These are phyloP conservation scores for Quaeritorhiza haematococci DNA, from an alignment of 371 early-diverging fungal genomes.

Conservation along the genomic window DNA sequence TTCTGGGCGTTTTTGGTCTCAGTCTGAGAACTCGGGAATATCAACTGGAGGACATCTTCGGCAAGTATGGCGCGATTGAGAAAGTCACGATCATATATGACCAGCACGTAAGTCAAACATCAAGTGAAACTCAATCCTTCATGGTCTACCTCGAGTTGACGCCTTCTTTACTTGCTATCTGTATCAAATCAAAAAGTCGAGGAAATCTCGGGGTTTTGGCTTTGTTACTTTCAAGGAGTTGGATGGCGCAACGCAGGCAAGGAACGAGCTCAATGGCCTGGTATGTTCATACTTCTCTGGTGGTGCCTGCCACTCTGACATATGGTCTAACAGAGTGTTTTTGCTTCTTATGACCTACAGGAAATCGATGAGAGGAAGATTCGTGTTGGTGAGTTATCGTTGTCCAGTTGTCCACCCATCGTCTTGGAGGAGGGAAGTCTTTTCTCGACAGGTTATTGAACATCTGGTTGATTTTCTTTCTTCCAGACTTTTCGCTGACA, in stretches of 20 bases:
- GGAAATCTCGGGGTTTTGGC: slow-evolving; percentile 59
- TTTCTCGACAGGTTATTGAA: too few species aligned
- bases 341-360: too few species aligned
- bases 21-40: slow-evolving; percentile 62
- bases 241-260: slow-evolving; percentile 49
- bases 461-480: neutral
- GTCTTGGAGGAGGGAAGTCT: too few species aligned
- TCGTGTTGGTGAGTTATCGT: too few species aligned
- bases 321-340: too few species aligned
- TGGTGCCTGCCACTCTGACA: too few species aligned
- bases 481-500: neutral
- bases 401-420: too few species aligned
- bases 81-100: slow-evolving; percentile 30
- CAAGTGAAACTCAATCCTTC: neutral
- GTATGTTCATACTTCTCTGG: slow-evolving; percentile 19
- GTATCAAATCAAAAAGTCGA: slow-evolving; percentile 28
- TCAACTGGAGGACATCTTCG: slow-evolving; percentile 66
- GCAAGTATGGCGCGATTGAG: slow-evolving; percentile 51
- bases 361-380: too few species aligned
- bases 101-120: slow-evolving; percentile 15
- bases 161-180: slow-evolving; percentile 16
- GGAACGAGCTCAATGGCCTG: slow-evolving; percentile 46
- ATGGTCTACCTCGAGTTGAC: neutral
- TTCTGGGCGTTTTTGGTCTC: slow-evolving; percentile 79
- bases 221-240: slow-evolving; percentile 52